phyloP scores from a whole-genome alignment of 805 yeast species.

The Candida andamanensis region DNA sequence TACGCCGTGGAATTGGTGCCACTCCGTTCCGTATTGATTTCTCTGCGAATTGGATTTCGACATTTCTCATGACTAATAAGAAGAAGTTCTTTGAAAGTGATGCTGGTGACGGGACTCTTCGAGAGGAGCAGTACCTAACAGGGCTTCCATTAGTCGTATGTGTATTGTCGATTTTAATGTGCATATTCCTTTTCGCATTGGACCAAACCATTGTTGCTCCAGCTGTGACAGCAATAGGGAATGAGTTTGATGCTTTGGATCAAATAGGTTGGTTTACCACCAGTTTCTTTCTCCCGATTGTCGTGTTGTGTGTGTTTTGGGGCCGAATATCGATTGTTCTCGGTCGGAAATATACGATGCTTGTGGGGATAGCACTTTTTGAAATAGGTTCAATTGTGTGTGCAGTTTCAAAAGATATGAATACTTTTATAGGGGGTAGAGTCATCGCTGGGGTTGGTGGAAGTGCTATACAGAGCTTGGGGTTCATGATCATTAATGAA shows the following conservation, averaged over 20 bases:
- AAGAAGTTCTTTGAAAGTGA: slow-evolving; percentile 30
- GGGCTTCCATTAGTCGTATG: slow-evolving; percentile 24
- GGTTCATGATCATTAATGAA: slow-evolving; percentile 27
- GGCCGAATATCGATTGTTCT: slow-evolving; percentile 33
- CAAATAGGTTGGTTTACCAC: slow-evolving; percentile 36
- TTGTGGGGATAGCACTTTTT: slow-evolving; percentile 8
- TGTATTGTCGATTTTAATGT: slow-evolving; percentile 22
- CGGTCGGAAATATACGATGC: slow-evolving; percentile 29
- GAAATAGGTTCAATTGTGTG: slow-evolving; percentile 29
- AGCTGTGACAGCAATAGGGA: slow-evolving; percentile 29
- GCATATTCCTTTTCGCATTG: slow-evolving; percentile 31
- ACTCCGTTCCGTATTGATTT: too few species aligned
- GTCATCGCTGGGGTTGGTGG: slow-evolving; percentile 36
- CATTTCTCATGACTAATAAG: too few species aligned
- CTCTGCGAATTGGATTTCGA: too few species aligned
- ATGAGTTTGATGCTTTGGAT: slow-evolving; percentile 28
- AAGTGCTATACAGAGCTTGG: slow-evolving; percentile 28
- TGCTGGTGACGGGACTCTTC: slow-evolving; percentile 39
- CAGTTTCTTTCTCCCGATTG: slow-evolving; percentile 31
- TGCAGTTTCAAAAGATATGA: slow-evolving; percentile 32
- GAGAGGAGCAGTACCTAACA: slow-evolving; percentile 32
- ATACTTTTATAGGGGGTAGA: slow-evolving; percentile 38
- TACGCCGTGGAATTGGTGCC: too few species aligned
- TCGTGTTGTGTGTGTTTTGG: slow-evolving; percentile 31
- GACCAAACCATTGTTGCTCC: slow-evolving; percentile 38